These are phyloP conservation scores for Neopestalotiopsis sp. DNA, from an alignment of 2,329 filamentous ascomycete genomes.

Conservation along the genomic window DNA sequence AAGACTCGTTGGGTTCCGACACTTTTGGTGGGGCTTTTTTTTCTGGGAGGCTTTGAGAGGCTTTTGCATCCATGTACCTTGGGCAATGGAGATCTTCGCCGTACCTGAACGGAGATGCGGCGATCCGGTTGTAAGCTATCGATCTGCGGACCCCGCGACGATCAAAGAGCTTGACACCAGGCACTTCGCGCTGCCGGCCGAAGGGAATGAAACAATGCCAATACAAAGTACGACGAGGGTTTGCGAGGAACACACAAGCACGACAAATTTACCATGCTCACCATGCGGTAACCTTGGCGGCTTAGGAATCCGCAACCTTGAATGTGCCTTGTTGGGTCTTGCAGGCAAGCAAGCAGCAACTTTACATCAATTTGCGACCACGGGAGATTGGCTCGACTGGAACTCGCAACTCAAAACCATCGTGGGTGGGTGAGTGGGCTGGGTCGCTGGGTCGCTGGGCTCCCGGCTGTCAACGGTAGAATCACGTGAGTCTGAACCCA, in stretches of 20 bases:
- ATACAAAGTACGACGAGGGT: too few species aligned
- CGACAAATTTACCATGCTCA: background rate
- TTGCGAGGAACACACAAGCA: background rate
- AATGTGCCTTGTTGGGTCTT: background rate
- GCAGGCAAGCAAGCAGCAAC: background rate
- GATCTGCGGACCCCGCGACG: background rate
- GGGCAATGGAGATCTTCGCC: background rate
- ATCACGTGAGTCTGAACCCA: background rate
- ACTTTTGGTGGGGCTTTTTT: background rate
- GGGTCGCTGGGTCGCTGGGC: too few species aligned
- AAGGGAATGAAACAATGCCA: background rate
- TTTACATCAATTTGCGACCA: background rate
- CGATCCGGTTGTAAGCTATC: background rate
- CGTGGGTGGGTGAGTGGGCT: background rate
- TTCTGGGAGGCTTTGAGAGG: background rate
- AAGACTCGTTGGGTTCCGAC: background rate
- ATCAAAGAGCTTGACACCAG: background rate
- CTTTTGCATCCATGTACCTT: background rate
- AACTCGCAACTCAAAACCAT: background rate
- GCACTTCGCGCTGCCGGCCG: background rate
- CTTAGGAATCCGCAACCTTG: background rate
- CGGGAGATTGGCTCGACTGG: background rate
- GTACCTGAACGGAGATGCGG: slow-evolving; percentile 1
- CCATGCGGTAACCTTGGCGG: background rate
- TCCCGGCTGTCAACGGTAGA: background rate